Evolutionary conservation across 768 basidiomycete genomes (phyloP).

Genomic region (Guyanaporus albipodus): DNA sequence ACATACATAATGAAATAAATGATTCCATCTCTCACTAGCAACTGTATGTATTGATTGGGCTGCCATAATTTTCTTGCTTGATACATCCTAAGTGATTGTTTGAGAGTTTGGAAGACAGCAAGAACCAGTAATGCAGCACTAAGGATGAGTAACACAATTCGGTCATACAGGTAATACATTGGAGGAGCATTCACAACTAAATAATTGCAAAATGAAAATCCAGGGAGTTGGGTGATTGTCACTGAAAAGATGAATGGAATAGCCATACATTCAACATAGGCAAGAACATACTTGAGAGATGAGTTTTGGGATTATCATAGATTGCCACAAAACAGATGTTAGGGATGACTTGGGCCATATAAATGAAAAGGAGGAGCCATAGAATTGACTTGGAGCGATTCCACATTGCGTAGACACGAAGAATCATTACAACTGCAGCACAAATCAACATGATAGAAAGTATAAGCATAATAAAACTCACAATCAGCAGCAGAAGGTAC

Average conservation of each 20-base stretch:
- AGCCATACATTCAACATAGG: neutral
- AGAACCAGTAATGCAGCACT: too few species aligned
- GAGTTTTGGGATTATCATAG: neutral
- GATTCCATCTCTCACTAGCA: neutral
- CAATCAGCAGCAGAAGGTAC: neutral
- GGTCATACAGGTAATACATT: neutral
- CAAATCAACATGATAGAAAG: neutral
- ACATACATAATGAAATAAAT: neutral
- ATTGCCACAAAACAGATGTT: neutral
- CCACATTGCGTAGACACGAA: slow-evolving; percentile 5
- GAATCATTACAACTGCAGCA: slow-evolving; percentile 1
- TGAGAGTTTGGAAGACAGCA: neutral
- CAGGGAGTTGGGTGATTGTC: too few species aligned
- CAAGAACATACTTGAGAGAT: neutral
- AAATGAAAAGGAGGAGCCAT: neutral
- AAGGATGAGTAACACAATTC: too few species aligned
- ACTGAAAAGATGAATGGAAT: too few species aligned
- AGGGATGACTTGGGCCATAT: neutral
- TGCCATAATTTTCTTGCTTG: neutral
- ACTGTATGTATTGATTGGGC: neutral
- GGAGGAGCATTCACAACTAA: too few species aligned
- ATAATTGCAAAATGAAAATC: too few species aligned
- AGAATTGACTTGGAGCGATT: neutral
- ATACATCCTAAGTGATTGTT: neutral
- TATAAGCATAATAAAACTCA: neutral